Base-by-base conservation (phyloP, 2,329 filamentous ascomycete genomes). In the Sarocladium kiliense region DNA sequence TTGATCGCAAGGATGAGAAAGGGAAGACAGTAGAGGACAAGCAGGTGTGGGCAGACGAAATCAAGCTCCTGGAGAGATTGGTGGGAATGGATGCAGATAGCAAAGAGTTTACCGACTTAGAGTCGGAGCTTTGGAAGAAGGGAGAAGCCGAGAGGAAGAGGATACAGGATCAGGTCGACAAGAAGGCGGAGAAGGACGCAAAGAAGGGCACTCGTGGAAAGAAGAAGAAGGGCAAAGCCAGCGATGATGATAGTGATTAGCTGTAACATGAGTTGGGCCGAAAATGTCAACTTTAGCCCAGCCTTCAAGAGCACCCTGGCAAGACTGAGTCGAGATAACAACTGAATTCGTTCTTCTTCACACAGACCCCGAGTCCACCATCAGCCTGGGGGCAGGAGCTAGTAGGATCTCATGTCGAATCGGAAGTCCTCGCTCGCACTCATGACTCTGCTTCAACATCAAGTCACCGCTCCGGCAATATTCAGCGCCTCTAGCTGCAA, bases 61-160 rank as follows among this genome's bases (percentile, higher is more conserved):
- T 99, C 72, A 97, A 97, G 75, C 76, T 97, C 60, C 79, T 99
- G 4, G 94, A 99, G 72, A 85, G 85, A 45, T 76, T 99, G 53
- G 87, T 97, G 39, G 93, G 86, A 7, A 90, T 92, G 82, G 88
- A 97, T 66, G 68, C 82, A 0, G 87, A 91, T 34, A 77, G 82
- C n/a, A 77, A 85, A 9, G 86, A 89, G 63, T 97, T 97, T 66
- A 74, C 71, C 61, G 69, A 75, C 12, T 71, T 89, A 54, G 90
- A 91, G 60, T 68, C 71, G 56, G 77, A 82, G 51, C 68, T 97
- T 61, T 79, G 87, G 56, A 82, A 80, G 36, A 76, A 82, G 64
- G 94, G 94, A 1, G 77, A 76, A 18, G 75, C 74, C 10, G 91
- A 96, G 72, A 78, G 94, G 54, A 79, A 81, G 59, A 89, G 88